Evolutionary conservation across 352 stramenopile genomes (phyloP), one percentile per base, ranked within the genome.

Genomic region (Phytophthora litchii): DNA sequence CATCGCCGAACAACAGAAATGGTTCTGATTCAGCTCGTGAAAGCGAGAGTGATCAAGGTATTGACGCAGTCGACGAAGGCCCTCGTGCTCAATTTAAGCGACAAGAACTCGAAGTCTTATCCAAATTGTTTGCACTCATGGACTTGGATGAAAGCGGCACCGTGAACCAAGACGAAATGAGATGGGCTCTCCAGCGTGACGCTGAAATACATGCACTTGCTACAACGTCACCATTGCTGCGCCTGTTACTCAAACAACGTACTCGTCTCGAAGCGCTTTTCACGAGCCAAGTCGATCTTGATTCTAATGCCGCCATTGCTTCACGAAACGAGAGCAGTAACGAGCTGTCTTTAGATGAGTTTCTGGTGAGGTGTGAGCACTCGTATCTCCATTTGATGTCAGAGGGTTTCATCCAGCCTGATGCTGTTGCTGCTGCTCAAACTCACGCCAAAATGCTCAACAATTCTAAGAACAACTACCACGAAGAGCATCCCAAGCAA

Each of bases 181-280:
- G 68, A 10, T 92, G 79, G 79, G 83, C 83, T 10, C 48, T 91
- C 23, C 72, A 84, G 37, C 73, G 76, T 10, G 83, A 92, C 40
- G 61, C 71, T 14, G 78, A 88, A 36, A 64, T 92, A 34, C 68
- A 78, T 35, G 43, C 60, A 11, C 51, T 88, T 3, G 78, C 83
- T 10, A 79, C 46, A 23, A 51, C 60, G 7, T 92, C 83, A 1
- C 37, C 61, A 10, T 52, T 91, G 7, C 52, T 92, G 38, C 67
- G 67, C 1, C 23, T 79, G n/a, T 43, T 88, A 0, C 52, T 89
- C 2, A 88, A 89, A 47, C 78, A 89, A n/a, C 78, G 61, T 19
- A 64, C 60, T 4, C 47, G 51, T 10, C 20, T 78, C 9, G 51
- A 76, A 35, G 54, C 64, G 12, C 57, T 83, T 20, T 80, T 78